A percentile compares a stretch with the other conserved stretches of the same genome.
Evolutionary conservation across 441 rosid species (phyloP).

Genomic region (Jatropha podagrica): DNA sequence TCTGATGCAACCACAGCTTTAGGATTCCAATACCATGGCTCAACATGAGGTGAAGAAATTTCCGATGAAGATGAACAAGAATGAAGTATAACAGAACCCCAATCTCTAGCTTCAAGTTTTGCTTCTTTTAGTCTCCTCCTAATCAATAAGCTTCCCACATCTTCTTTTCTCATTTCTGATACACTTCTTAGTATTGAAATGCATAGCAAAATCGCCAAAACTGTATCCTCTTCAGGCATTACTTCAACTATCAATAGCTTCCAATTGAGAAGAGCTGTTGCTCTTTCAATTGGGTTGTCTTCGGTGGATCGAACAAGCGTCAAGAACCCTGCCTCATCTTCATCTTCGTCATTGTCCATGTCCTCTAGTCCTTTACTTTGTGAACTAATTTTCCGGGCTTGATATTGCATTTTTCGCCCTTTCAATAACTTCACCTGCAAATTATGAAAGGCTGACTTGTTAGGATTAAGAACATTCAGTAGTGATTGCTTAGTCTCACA

Average conservation of each 20-base stretch:
- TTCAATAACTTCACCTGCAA: constrained; percentile 53
- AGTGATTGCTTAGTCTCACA: not conserved
- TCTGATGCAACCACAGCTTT: constrained; percentile 39
- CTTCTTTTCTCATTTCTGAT: constrained; percentile 62
- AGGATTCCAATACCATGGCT: constrained; percentile 79
- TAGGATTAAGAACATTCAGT: not conserved
- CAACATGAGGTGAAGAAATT: constrained; percentile 40
- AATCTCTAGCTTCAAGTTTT: constrained; percentile 59
- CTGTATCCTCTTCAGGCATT: constrained; percentile 75
- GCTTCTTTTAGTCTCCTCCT: constrained; percentile 72
- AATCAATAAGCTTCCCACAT: constrained; percentile 56
- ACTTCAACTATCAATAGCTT: constrained; percentile 60
- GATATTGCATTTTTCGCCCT: constrained; percentile 70
- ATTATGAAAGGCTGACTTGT: not conserved
- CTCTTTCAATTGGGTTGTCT: constrained; percentile 62
- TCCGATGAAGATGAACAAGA: constrained; percentile 34
- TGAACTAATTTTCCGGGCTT: constrained; percentile 18
- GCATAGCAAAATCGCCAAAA: constrained; percentile 57
- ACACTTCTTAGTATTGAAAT: constrained; percentile 64
- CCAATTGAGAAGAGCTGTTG: constrained; percentile 84
- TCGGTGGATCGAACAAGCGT: constrained; percentile 62
- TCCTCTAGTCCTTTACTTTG: constrained; percentile 18
- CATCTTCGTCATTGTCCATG: constrained; percentile 18
- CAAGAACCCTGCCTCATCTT: constrained; percentile 45
- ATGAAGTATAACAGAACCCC: constrained; percentile 69